Conservation (phyloP, 371 early-diverging fungal genomes). For the Zychaea mexicana region DNA sequence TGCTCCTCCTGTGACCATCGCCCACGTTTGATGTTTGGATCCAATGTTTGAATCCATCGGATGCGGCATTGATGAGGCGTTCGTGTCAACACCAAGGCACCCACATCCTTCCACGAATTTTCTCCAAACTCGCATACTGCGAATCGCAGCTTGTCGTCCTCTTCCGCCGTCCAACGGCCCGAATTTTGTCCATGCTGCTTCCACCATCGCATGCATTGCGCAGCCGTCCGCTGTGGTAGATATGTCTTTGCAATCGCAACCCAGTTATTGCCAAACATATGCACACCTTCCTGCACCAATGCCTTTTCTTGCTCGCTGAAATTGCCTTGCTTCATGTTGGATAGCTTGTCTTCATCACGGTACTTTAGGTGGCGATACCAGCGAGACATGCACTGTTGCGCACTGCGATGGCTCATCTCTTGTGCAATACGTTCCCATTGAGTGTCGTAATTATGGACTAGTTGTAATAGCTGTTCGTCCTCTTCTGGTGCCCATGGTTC, state of each 20-base stretch:
- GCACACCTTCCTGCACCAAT: conserved; percentile 34
- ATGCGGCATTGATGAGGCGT: conserved; percentile 25
- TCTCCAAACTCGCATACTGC: conserved; percentile 21
- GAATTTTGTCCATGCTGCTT: neutral
- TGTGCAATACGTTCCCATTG: conserved; percentile 22
- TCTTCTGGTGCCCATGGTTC: conserved; percentile 30
- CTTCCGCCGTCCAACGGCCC: conserved; percentile 29
- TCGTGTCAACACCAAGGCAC: conserved; percentile 26
- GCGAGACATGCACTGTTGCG: conserved; percentile 24
- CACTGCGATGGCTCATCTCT: conserved; percentile 2
- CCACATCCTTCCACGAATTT: conserved; percentile 26
- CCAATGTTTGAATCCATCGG: conserved; percentile 21
- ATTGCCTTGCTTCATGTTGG: conserved; percentile 1
- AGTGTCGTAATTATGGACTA: neutral
- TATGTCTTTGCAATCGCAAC: conserved; percentile 34
- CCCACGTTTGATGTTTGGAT: conserved; percentile 18
- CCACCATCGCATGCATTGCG: conserved; percentile 35
- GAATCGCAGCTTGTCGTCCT: conserved; percentile 28
- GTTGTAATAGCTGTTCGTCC: conserved; percentile 17
- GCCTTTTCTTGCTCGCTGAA: conserved; percentile 32
- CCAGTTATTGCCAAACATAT: conserved; percentile 49
- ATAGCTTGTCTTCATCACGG: neutral
- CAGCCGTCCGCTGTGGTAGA: conserved; percentile 40
- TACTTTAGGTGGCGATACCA: conserved; percentile 22
- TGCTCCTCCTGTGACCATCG: conserved; percentile 36